Conservation (phyloP, 371 early-diverging fungal species). For the Batkoa obscura region DNA sequence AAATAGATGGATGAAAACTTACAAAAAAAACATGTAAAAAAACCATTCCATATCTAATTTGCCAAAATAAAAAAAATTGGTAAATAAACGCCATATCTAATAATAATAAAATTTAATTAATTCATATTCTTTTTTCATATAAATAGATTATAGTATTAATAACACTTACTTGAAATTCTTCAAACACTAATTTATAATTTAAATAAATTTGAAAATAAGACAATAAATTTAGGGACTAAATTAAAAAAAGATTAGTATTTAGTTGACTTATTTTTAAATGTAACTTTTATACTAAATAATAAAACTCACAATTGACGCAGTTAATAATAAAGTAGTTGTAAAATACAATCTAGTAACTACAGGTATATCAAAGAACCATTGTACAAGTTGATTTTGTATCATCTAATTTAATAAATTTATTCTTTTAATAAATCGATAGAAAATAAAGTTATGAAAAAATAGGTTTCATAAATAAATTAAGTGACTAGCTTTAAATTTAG, state of each 20-base stretch:
- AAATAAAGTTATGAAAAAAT: too few species aligned
- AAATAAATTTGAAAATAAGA: constrained; percentile 61
- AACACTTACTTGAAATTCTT: constrained; percentile 36
- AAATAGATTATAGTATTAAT: not conserved
- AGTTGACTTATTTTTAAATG: not conserved
- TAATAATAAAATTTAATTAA: not conserved
- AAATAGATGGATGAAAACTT: constrained; percentile 7
- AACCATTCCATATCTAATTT: constrained; percentile 68
- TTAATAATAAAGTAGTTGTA: constrained; percentile 51
- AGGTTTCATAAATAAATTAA: too few species aligned
- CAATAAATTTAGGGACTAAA: constrained; percentile 45
- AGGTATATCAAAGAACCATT: constrained; percentile 86
- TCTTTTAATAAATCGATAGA: too few species aligned
- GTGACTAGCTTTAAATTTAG: too few species aligned
- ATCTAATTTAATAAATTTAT: too few species aligned
- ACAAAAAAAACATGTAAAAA: constrained; percentile 90
- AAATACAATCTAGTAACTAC: constrained; percentile 66
- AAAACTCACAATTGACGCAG: constrained; percentile 41
- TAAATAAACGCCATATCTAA: constrained; percentile 75
- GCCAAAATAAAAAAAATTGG: constrained; percentile 85
- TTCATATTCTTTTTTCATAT: not conserved
- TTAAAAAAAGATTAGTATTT: constrained; percentile 3
- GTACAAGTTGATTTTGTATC: constrained; percentile 39
- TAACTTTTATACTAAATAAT: not conserved
- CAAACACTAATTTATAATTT: constrained; percentile 43